A percentile compares a stretch with the other conserved stretches of the same genome.
Evolutionary conservation across 2,329 filamentous ascomycete species (phyloP).

Genomic region (Chrysoporthe deuterocubensis): DNA sequence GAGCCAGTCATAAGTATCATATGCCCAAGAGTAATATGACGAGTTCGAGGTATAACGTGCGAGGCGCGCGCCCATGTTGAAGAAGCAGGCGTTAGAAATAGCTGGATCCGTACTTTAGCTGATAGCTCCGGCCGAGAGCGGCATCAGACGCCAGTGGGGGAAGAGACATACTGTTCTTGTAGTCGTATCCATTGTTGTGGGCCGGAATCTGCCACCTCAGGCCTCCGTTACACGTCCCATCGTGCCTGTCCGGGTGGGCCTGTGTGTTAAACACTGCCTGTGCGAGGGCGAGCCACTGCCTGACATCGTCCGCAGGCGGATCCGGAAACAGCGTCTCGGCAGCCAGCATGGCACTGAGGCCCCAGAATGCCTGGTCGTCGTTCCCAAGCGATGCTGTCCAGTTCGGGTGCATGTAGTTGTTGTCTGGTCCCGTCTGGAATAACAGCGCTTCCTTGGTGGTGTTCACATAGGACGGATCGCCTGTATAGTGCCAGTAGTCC

Average conservation of each 20-base stretch:
- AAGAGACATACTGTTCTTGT: slow-evolving; percentile 16
- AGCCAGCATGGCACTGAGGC: slow-evolving; percentile 23
- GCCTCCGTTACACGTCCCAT: slow-evolving; percentile 22
- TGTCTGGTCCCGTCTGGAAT: slow-evolving; percentile 49
- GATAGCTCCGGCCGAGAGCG: not conserved
- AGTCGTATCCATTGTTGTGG: slow-evolving; percentile 20
- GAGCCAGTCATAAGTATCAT: slow-evolving; percentile 62
- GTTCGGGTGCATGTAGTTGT: slow-evolving; percentile 28
- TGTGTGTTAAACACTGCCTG: slow-evolving; percentile 25
- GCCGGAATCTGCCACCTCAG: slow-evolving; percentile 24
- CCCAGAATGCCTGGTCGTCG: slow-evolving; percentile 28
- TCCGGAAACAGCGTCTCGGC: slow-evolving; percentile 22
- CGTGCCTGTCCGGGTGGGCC: slow-evolving; percentile 20
- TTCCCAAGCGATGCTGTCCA: slow-evolving; percentile 25
- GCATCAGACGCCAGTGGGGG: not conserved
- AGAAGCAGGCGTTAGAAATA: slow-evolving; percentile 53
- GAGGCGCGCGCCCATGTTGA: slow-evolving; percentile 60
- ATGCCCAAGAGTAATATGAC: slow-evolving; percentile 60
- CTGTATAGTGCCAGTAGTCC: slow-evolving; percentile 56
- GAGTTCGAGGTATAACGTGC: slow-evolving; percentile 63
- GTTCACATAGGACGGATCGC: slow-evolving; percentile 50
- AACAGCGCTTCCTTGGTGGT: slow-evolving; percentile 46
- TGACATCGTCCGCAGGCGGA: slow-evolving; percentile 10
- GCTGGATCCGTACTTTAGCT: slow-evolving; percentile 24
- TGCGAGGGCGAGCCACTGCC: slow-evolving; percentile 25